Base-by-base conservation (phyloP, 768 basidiomycete genomes). In the Auricularia auricula-judae region DNA sequence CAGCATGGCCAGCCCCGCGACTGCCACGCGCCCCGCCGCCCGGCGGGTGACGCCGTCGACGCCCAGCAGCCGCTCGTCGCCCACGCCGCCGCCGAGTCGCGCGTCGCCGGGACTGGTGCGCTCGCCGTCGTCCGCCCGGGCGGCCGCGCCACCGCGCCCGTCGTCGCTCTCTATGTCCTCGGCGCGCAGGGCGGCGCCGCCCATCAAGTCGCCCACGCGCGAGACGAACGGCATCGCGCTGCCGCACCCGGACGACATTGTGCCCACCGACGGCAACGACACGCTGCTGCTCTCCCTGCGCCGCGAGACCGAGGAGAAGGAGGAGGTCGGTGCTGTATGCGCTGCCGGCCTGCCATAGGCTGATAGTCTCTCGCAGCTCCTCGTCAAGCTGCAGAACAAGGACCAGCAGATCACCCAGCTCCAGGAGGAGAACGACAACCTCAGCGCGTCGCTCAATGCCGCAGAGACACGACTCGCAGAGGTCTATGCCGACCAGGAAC, bases 241-340 rank as follows among this genome's bases (percentile, higher is more conserved):
- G n/a, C 34, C 23, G 23, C 56, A 59, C 34, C 29, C 34, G 8
- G 56, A 59, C 23, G 56, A 59, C 11, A 5, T 59, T 10, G 29
- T 35, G 14, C 23, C 56, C 56, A 34, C 23, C 21, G 34, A 33
- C 4, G 56, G 56, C 56, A 59, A 59, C 59, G 86, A 88, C 63
- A 74, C 79, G 34, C 78, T 90, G 39, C 76, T 82, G 11, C 81
- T 81, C 39, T 84, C 85, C 36, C 79, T 91, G 66, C 88, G 85
- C 73, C 81, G 84, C 61, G 91, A 92, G 73, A 88, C 86, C 14
- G 89, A 91, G 67, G 81, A 86, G 70, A 92, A 89, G 74, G 91
- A 93, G 73, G 84, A 87, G 78, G 91, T 86, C 70, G 65, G 82
- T 73, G 3, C 34, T 43, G n/a, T 36, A 33, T 62, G 36, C 61